Percentiles rank a stretch among this genome's conserved stretches.
Conservation (phyloP, 768 basidiomycete species). For the Pleurotus platypus region DNA sequence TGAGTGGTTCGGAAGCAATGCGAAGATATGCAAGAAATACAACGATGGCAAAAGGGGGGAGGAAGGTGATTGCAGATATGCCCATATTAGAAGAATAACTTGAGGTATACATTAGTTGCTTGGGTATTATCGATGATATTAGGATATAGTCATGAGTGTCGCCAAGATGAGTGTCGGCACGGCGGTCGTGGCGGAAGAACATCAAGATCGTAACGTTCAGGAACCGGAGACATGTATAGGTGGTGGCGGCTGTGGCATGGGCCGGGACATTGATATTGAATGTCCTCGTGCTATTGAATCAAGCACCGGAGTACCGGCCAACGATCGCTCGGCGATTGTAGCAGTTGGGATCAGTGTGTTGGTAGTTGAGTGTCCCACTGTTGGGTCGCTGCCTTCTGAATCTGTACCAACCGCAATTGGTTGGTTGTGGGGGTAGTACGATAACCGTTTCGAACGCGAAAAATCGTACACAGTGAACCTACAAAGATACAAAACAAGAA, state of each 20-base stretch:
- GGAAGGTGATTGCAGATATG: neutral
- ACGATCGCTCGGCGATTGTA: constrained; percentile 47
- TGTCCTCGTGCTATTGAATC: constrained; percentile 4
- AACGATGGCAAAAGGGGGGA: neutral
- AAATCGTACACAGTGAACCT: constrained; percentile 94
- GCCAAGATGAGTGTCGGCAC: neutral
- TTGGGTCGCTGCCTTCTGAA: constrained; percentile 38
- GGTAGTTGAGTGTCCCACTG: constrained; percentile 37
- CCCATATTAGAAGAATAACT: neutral
- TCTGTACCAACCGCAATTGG: constrained; percentile 43
- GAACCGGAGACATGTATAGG: constrained; percentile 12
- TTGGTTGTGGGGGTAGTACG: constrained; percentile 88
- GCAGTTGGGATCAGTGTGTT: constrained; percentile 41
- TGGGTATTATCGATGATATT: constrained; percentile 5
- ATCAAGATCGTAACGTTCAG: neutral
- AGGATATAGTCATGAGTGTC: constrained; percentile 5
- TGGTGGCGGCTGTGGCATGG: constrained; percentile 21
- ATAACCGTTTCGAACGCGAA: constrained; percentile 61
- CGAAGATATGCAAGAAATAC: constrained; percentile 1
- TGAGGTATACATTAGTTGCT: constrained; percentile 4
- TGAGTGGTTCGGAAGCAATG: neutral
- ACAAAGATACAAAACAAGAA: constrained; percentile 11
- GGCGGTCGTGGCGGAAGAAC: neutral
- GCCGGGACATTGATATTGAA: constrained; percentile 6
- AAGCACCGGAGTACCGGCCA: constrained; percentile 39